phyloP scores from a whole-genome alignment of 371 early-diverging fungal genomes.

The Mucor lusitanicus region DNA sequence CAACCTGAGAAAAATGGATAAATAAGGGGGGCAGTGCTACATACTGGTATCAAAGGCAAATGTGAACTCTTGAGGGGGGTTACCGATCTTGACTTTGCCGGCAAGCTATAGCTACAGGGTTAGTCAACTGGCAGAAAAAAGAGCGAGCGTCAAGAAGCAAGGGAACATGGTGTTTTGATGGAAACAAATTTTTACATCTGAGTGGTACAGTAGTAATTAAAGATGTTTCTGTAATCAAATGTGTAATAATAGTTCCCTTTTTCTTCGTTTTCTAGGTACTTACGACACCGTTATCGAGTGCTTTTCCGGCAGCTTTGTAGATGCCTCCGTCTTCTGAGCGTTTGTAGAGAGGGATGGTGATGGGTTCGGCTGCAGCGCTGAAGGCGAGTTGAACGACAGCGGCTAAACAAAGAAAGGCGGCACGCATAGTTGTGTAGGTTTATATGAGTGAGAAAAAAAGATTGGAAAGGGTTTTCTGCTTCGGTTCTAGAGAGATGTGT shows the following conservation, averaged over 20 bases:
- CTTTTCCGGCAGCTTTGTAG: conserved; percentile 44
- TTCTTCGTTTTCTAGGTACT: background rate
- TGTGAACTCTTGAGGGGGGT: conserved; percentile 48
- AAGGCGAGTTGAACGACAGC: conserved; percentile 47
- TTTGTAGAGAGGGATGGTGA: conserved; percentile 45
- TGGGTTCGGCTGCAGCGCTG: conserved; percentile 33
- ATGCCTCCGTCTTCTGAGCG: conserved; percentile 34
- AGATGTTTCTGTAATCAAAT: conserved; percentile 5
- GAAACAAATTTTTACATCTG: background rate
- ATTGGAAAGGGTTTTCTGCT: conserved; percentile 25
- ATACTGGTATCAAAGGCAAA: conserved; percentile 55
- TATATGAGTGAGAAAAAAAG: conserved; percentile 12
- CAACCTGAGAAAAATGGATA: conserved; percentile 15
- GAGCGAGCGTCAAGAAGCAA: background rate
- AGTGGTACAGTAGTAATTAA: background rate
- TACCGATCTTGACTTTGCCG: conserved; percentile 49
- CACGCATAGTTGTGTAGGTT: conserved; percentile 33
- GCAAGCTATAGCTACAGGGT: conserved; percentile 33
- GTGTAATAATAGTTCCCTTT: background rate
- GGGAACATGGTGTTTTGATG: background rate
- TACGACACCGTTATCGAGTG: conserved; percentile 49
- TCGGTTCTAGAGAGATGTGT: background rate
- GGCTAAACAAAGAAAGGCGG: conserved; percentile 45
- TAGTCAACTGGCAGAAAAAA: background rate
- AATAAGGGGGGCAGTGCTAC: conserved; percentile 6